Base-by-base conservation (phyloP, 192 early-diverging fungal genomes). In the Coemansia sp. region DNA sequence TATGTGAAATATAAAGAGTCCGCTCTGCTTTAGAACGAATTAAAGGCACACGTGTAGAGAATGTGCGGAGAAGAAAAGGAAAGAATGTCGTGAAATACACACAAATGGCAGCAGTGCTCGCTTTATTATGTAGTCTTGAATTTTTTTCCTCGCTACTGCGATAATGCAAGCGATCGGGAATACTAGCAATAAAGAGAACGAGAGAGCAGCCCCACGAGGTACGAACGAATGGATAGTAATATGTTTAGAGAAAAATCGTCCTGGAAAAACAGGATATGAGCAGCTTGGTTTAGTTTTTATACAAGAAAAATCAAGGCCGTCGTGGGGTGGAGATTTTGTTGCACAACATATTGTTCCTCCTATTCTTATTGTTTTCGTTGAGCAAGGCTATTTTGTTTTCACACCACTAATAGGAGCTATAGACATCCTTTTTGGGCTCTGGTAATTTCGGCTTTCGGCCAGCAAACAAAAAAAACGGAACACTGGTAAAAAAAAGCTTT, bases 21-120 rank as follows among this genome's bases (percentile, higher is more conserved):
- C n/a, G 33, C 33, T 6, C 33, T 34, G 33, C 33, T 55, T 55
- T 30, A 20, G 54, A 55, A 38, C n/a, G 38, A 57, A 22, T 9
- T 38, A 29, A 59, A 9, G 14, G 33, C 27, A 40, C 37, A 59
- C 40, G 25, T 47, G 58, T 45, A 31, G 42, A 38, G 29, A 34
- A 44, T 60, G 27, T 60, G 27, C n/a, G 58, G 31, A 37, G n/a
- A 2, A 55, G 50, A 7, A 44, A 25, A 15, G 17, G 19, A n/a
- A n/a, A n/a, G 41, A 44, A 44, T 44, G 42, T 44, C 11, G 20
- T 41, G 15, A 1, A 41, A 41, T 17, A 41, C 1, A 17, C 14
- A 41, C n/a, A n/a, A n/a, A n/a, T n/a, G n/a, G n/a, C n/a, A n/a
- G n/a, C n/a, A n/a, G n/a, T n/a, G n/a, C n/a, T n/a, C n/a, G n/a